Evolutionary conservation across 2,329 filamentous ascomycete genomes (phyloP), one percentile per base, ranked within the genome.

Genomic region (Hymenoscyphus infarciens): DNA sequence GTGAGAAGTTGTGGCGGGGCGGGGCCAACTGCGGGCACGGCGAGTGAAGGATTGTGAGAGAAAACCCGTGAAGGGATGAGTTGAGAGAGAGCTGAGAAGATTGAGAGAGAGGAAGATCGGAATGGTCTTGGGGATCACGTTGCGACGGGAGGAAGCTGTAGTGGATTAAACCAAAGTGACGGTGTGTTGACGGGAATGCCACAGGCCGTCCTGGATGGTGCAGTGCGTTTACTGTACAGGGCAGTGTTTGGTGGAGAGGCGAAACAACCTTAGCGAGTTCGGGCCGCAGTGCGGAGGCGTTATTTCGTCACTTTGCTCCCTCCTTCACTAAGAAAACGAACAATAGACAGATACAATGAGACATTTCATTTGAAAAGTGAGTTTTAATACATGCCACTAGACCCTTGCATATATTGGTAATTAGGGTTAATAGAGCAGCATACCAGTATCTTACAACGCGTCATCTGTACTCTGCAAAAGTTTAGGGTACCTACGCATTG

Each of bases 1-100:
- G 19, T 22, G 45, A 45, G 39, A 52, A 52, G 45, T 52, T 52
- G 45, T 52, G 45, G 45, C 45, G 45, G 45, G 45, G 45, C 13
- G 45, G 45, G n/a, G 19, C n/a, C 19, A 52, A 52, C 45, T 52
- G 45, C 45, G 19, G 45, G 19, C 45, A 19, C 45, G 45, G 45
- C 11, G 10, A 22, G 11, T 52, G 19, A 52, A 22, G 19, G 45
- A 25, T 11, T 22, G 11, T 22, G 45, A 11, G 45, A 22, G 45
- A 49, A 22, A 22, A 22, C 45, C 10, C 8, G 45, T 22, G 22
- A 19, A 19, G 19, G 45, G 3, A 49, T 22, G 5, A 22, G 19
- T 38, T 22, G 45, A 13, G 19, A 25, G 19, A 11, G 42, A 22
- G 10, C 10, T 1, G 42, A 22, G 16, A 22, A 7, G 42, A 11